Conservation (phyloP, 2,329 filamentous ascomycete species). For the Aspergillus sp. region DNA sequence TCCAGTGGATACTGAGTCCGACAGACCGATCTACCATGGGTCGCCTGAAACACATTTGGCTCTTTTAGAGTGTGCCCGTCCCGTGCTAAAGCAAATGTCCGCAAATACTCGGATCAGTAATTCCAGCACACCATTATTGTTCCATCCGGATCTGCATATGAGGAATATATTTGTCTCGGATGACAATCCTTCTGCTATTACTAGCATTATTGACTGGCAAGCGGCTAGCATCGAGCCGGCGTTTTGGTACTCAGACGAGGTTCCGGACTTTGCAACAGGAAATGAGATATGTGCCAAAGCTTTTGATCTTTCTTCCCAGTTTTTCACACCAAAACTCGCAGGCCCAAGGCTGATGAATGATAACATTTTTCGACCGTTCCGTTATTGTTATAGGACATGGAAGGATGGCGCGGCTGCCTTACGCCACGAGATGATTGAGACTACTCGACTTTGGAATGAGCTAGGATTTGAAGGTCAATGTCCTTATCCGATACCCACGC, state of each 20-base stretch:
- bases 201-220: constrained; percentile 47
- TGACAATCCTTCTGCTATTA: constrained; percentile 38
- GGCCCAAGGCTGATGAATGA: constrained; percentile 36
- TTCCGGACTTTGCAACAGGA: constrained; percentile 41
- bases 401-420: constrained; percentile 41
- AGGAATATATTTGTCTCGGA: constrained; percentile 46
- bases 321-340: constrained; percentile 31
- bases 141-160: constrained; percentile 44
- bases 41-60: constrained; percentile 33
- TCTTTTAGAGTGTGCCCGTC: constrained; percentile 31
- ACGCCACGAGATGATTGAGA: constrained; percentile 41
- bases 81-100: constrained; percentile 32
- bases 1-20: constrained; percentile 15
- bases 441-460: constrained; percentile 37
- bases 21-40: constrained; percentile 35
- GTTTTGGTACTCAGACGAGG: constrained; percentile 40
- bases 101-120: constrained; percentile 27
- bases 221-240: constrained; percentile 41
- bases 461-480: constrained; percentile 40
- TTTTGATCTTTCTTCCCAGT: constrained; percentile 34
- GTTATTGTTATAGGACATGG: constrained; percentile 44
- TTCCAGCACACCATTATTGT: constrained; percentile 32
- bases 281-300: constrained; percentile 34
- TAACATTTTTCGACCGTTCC: constrained; percentile 39
- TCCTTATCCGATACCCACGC: constrained; percentile 29